Evolutionary conservation across 371 early-diverging fungal genomes (phyloP).

Genomic region (Mucor lusitanicus): DNA sequence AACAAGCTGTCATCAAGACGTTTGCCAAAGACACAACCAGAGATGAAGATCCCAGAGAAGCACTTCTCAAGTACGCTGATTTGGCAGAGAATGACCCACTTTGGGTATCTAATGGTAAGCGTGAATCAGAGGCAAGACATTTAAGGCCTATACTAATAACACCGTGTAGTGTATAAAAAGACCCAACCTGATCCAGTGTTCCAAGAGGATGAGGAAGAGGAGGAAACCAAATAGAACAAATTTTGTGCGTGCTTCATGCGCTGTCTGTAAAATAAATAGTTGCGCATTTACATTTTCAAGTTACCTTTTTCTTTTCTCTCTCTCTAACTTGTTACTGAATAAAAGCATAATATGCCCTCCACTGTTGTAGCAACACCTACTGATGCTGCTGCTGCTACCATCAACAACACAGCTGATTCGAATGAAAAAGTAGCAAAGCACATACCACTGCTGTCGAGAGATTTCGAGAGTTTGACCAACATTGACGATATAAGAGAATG

Average conservation of each 20-base stretch:
- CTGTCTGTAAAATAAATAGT: background rate
- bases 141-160: background rate
- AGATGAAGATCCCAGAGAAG: conserved; percentile 95
- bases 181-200: conserved; percentile 84
- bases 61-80: conserved; percentile 87
- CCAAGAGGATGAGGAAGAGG: conserved; percentile 66
- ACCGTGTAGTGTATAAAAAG: conserved; percentile 72
- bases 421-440: background rate
- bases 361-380: background rate
- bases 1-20: conserved; percentile 83
- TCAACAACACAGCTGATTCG: background rate
- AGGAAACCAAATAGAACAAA: conserved; percentile 53
- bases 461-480: conserved; percentile 52
- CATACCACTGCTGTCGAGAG: background rate
- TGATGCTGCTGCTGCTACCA: background rate
- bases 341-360: conserved; percentile 1
- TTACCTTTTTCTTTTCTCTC: background rate
- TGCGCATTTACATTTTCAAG: background rate
- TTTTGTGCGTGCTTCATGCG: background rate
- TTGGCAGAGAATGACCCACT: conserved; percentile 82
- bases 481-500: conserved; percentile 68
- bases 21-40: conserved; percentile 84
- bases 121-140: background rate
- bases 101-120: conserved; percentile 77
- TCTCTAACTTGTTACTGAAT: background rate